A percentile compares a stretch with the other conserved stretches of the same genome.
These are phyloP conservation scores for Erucastrum elatum DNA, from an alignment of 345 rosid species.

Conservation along the genomic window DNA sequence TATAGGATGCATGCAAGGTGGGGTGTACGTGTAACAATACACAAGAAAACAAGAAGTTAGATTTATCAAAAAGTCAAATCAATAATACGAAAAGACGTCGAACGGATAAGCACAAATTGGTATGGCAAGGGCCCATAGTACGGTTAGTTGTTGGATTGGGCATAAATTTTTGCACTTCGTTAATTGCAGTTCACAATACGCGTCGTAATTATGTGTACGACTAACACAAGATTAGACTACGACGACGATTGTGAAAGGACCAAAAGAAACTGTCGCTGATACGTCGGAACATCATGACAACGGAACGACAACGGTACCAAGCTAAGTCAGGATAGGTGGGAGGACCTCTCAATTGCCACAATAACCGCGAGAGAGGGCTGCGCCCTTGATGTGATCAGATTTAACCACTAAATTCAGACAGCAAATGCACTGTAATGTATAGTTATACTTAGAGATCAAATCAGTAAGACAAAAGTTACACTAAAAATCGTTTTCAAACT, in stretches of 20 bases:
- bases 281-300: too few relatives aligned
- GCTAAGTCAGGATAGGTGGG: too few relatives aligned
- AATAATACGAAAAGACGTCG: neutral
- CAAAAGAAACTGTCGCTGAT: too few relatives aligned
- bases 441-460: too few relatives aligned
- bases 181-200: neutral
- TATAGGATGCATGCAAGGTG: slow-evolving; percentile 9
- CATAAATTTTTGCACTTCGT: neutral
- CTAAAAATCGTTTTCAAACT: too few relatives aligned
- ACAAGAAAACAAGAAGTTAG: neutral
- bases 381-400: too few relatives aligned
- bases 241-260: neutral
- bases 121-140: slow-evolving; percentile 11
- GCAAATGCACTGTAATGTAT: too few relatives aligned
- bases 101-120: slow-evolving; percentile 1
- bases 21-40: neutral
- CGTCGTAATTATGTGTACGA: neutral
- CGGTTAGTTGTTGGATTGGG: slow-evolving; percentile 9
- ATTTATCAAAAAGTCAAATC: neutral
- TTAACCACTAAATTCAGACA: too few relatives aligned
- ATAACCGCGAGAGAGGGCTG: too few relatives aligned
- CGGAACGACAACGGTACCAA: too few relatives aligned
- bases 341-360: too few relatives aligned
- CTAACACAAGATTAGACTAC: neutral
- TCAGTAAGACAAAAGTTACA: too few relatives aligned